Evolutionary conservation across 495 filamentous ascomycete species (phyloP).

Genomic region (Massariosphaeria phaeospora): DNA sequence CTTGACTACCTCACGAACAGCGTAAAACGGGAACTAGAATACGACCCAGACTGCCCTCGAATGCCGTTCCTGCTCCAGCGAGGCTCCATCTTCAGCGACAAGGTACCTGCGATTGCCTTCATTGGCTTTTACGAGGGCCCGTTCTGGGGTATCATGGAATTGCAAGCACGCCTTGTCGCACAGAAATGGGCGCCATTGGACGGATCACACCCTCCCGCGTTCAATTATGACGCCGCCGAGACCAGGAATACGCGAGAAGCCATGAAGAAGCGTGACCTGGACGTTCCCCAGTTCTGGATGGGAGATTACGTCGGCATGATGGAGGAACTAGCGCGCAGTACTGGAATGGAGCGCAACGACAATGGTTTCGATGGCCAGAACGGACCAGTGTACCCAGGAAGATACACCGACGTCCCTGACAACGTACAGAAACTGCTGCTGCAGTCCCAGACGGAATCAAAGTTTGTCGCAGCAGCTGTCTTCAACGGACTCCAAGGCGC

Average conservation of each 20-base stretch:
- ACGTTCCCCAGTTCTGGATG: constrained; percentile 68
- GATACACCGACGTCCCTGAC: constrained; percentile 21
- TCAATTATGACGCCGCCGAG: background rate
- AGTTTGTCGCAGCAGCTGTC: constrained; percentile 56
- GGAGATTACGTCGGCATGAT: constrained; percentile 75
- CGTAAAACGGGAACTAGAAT: constrained; percentile 53
- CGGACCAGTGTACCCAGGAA: constrained; percentile 20
- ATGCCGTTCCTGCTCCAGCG: constrained; percentile 67
- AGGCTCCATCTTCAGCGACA: constrained; percentile 56
- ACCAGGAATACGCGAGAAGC: background rate
- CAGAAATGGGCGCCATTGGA: constrained; percentile 38
- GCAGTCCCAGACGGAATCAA: constrained; percentile 21
- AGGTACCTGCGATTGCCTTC: constrained; percentile 64
- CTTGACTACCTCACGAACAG: constrained; percentile 56
- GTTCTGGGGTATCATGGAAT: constrained; percentile 83
- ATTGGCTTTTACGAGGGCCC: constrained; percentile 82
- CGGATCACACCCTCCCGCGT: constrained; percentile 8
- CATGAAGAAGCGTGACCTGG: background rate
- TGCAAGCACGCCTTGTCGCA: constrained; percentile 69
- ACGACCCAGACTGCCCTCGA: constrained; percentile 51
- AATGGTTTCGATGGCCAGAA: background rate
- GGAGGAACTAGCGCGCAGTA: constrained; percentile 58
- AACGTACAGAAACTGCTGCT: constrained; percentile 22
- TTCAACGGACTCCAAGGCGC: constrained; percentile 70
- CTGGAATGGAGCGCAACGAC: constrained; percentile 45